Evolutionary conservation across 805 yeast species (phyloP), one percentile per base, ranked within the genome.

Genomic region (Candida methanosorbosa): DNA sequence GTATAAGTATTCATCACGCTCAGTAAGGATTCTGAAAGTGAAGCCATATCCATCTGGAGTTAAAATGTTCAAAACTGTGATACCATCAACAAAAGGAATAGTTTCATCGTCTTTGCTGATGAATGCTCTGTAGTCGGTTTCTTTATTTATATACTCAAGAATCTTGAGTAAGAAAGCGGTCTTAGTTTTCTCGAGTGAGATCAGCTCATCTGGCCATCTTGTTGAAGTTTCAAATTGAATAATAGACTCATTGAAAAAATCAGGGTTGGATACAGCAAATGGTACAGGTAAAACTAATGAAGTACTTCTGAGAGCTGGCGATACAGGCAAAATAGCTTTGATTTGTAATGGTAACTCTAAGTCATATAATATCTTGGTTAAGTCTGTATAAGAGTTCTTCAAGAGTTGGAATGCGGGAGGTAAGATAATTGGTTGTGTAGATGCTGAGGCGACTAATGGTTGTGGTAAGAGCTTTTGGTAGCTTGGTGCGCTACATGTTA

Each of bases 161-260:
- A 88, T 72, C 46, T 81, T 81, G 35, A 92, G 54, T 46, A 90
- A 61, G 45, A 92, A 85, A 7, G 97, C 97, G 22, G 94, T 75
- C 52, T 92, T 92, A 13, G 95, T 81, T 49, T 81, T 79, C 55
- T 92, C 97, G 36, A 87, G 61, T 2, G 96, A 87, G 27, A 68
- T 61, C 5, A 86, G 54, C 54, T 92, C 96, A 56, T 84, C 94
- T 2, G 99, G 99, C 99, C 99, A 92, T 54, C 78, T 77, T n/a
- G 74, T 69, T 2, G 95, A 84, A 4, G 83, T 66, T 60, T 92
- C 98, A 56, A 92, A 85, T 57, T 88, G 95, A 25, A 92, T 54
- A 9, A 92, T 68, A 13, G 80, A 78, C 29, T 83, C 88, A 46
- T 81, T 84, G 65, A 85, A 75, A 50, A 81, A 83, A 49, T 81